Conservation (phyloP, 1,284 basidiomycete genomes). For the Salmacisia buchloeana region DNA sequence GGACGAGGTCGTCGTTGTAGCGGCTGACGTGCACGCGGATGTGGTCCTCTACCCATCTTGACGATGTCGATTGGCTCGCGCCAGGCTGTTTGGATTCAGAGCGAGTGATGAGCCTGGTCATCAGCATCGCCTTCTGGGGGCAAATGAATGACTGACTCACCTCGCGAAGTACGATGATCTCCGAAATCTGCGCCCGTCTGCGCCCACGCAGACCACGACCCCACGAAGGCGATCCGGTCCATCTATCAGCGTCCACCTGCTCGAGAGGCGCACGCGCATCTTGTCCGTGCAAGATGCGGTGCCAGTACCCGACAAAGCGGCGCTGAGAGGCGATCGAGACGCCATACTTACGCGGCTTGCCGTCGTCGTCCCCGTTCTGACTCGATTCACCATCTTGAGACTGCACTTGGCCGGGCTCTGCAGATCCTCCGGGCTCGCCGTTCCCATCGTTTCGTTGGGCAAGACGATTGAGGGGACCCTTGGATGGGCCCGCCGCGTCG, state of each 20-base stretch:
- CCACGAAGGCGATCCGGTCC: neutral
- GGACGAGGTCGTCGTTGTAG: neutral
- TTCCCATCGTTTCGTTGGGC: neutral
- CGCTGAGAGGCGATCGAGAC: conserved; percentile 35
- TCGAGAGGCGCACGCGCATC: conserved; percentile 1
- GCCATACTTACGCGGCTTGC: conserved; percentile 26
- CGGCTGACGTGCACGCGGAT: conserved; percentile 1
- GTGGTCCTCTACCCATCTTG: neutral
- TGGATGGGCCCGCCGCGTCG: conserved; percentile 13
- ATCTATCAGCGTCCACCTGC: neutral
- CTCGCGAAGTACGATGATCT: neutral
- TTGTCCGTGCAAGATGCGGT: conserved; percentile 2
- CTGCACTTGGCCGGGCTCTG: neutral
- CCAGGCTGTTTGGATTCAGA: too few species aligned
- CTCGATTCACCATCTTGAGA: neutral
- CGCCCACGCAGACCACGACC: conserved; percentile 1
- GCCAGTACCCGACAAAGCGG: conserved; percentile 15
- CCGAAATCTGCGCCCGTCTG: neutral
- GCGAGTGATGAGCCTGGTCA: too few species aligned
- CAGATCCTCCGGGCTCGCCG: conserved; percentile 6
- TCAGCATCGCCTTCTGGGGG: too few species aligned
- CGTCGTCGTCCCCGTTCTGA: conserved; percentile 14
- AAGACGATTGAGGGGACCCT: neutral
- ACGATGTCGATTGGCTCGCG: neutral
- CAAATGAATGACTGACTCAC: neutral